Evolutionary conservation across 441 rosid species (phyloP).

Genomic region (Aleurites moluccanus): DNA sequence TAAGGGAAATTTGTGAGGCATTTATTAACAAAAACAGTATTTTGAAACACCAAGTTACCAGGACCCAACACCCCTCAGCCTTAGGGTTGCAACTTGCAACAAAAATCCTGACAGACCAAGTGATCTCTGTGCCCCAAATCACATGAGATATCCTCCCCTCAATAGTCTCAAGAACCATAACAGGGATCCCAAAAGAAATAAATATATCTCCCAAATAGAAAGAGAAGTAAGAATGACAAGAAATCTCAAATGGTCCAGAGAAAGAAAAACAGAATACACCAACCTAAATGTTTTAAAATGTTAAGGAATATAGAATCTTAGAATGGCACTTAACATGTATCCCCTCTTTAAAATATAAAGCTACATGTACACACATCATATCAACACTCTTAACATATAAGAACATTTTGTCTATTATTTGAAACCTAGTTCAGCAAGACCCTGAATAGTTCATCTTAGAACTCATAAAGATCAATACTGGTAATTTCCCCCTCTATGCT

Average conservation of each 20-base stretch:
- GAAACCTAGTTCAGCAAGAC: neutral
- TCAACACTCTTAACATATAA: too few species aligned
- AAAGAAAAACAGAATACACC: neutral
- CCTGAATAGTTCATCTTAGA: neutral
- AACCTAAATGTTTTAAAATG: neutral
- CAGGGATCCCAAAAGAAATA: neutral
- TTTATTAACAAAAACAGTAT: neutral
- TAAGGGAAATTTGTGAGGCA: neutral
- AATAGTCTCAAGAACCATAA: neutral
- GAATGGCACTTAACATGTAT: neutral
- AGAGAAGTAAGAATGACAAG: neutral
- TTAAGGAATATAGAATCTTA: neutral
- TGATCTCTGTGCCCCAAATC: neutral
- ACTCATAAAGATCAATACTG: neutral
- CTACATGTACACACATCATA: too few species aligned
- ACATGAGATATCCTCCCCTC: neutral
- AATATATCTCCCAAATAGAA: neutral
- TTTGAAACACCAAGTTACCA: neutral
- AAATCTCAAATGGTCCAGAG: neutral
- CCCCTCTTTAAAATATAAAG: neutral
- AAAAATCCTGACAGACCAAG: neutral
- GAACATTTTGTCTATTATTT: too few species aligned
- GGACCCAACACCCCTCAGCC: neutral
- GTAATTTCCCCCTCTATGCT: neutral
- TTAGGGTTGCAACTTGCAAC: neutral